Evolutionary conservation across 2,329 filamentous ascomycete genomes (phyloP).

Genomic region (Trichophyton rubrum): DNA sequence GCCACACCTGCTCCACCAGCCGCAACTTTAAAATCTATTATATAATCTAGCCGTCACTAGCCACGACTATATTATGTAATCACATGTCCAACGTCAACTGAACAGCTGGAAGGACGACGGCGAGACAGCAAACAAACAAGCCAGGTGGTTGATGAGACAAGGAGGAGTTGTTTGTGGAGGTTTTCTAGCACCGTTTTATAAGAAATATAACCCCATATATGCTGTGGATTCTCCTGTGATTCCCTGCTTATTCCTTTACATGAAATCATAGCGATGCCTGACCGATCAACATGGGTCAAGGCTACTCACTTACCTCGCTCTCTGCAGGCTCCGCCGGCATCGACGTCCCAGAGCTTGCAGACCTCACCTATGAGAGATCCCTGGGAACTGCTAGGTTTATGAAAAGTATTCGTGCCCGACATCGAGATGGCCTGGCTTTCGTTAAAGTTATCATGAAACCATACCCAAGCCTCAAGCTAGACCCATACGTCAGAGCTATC

Average conservation of each 20-base stretch:
- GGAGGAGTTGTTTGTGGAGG: not conserved
- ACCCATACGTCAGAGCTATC: constrained; percentile 64
- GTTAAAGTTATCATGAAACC: constrained; percentile 94
- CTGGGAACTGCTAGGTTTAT: constrained; percentile 88
- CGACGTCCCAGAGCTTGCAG: constrained; percentile 81
- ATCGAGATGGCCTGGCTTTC: constrained; percentile 80
- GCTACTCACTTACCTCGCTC: constrained; percentile 84
- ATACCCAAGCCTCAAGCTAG: constrained; percentile 67
- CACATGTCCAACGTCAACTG: not conserved
- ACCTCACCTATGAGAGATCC: constrained; percentile 82
- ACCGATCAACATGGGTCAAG: constrained; percentile 69
- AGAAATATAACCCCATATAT: not conserved
- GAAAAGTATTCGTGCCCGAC: constrained; percentile 85
- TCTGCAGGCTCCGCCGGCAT: constrained; percentile 87
- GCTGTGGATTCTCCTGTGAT: not conserved
- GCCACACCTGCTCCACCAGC: not conserved
- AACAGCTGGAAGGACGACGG: not conserved
- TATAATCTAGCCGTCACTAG: not conserved
- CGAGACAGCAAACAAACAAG: not conserved
- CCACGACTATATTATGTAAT: not conserved
- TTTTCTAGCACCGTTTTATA: not conserved
- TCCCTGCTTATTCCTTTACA: not conserved
- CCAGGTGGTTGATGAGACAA: too few species aligned
- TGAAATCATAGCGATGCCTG: constrained; percentile 3
- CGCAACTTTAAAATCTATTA: too few species aligned